Evolutionary conservation across 495 filamentous ascomycete species (phyloP).

Genomic region (Endocarpon pusillum): DNA sequence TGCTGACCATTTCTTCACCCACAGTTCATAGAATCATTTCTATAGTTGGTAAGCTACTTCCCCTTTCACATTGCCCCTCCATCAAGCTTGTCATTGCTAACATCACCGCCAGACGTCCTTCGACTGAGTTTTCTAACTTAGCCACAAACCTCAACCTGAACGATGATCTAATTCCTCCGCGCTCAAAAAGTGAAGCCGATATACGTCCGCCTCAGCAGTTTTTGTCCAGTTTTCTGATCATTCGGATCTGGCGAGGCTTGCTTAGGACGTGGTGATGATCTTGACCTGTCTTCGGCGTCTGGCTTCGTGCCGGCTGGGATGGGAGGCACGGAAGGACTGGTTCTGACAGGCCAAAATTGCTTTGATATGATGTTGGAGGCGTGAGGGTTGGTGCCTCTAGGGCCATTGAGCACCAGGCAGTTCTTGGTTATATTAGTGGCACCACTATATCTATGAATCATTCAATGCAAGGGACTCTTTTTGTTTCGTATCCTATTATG

Average conservation of each 20-base stretch:
- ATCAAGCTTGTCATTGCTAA: no score
- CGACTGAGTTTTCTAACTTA: conserved; percentile 28
- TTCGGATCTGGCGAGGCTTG: no score
- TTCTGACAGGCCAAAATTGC: conserved; percentile 1
- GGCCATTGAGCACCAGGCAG: not conserved
- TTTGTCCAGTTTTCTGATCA: no score
- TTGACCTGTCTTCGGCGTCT: conserved; percentile 1
- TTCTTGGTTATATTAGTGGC: no score
- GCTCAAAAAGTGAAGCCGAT: conserved; percentile 1
- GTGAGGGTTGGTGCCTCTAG: not conserved
- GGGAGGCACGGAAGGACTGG: conserved; percentile 1
- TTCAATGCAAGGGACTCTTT: no score
- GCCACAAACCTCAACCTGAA: conserved; percentile 2
- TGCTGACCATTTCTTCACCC: conserved; percentile 4
- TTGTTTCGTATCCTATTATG: no score
- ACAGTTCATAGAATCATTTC: conserved; percentile 36
- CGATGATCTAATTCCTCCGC: conserved; percentile 1
- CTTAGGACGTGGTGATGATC: conserved; percentile 1
- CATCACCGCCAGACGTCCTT: conserved; percentile 28
- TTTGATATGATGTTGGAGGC: not conserved
- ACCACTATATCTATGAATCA: no score
- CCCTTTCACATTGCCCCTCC: no score
- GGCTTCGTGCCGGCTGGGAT: conserved; percentile 2
- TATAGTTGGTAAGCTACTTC: no score
- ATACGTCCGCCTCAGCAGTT: not conserved